Evolutionary conservation across 1,284 basidiomycete genomes (phyloP).

Genomic region (Schizopora paradoxa): DNA sequence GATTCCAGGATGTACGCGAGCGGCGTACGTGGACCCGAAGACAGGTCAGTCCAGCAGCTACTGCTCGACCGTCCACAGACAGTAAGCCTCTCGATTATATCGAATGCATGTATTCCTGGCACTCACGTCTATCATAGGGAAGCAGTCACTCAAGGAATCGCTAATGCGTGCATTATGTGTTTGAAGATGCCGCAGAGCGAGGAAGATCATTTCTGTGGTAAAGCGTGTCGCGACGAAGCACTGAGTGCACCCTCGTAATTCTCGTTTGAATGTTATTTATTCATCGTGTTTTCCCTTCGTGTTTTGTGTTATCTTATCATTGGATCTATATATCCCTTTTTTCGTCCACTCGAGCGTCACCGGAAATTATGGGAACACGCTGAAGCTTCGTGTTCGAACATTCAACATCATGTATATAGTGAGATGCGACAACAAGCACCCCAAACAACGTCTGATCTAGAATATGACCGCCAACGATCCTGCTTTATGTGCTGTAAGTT

Average conservation of each 20-base stretch:
- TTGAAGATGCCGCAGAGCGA: constrained; percentile 44
- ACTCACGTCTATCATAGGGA: constrained; percentile 32
- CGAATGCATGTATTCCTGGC: neutral
- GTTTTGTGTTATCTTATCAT: neutral
- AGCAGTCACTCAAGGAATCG: constrained; percentile 41
- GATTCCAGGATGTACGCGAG: constrained; percentile 46
- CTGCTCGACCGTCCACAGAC: constrained; percentile 46
- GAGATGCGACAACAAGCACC: neutral
- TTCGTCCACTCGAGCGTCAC: neutral
- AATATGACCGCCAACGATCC: constrained; percentile 1
- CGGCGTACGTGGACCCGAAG: constrained; percentile 41
- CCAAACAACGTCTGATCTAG: neutral
- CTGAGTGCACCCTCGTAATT: constrained; percentile 31
- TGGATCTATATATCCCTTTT: neutral
- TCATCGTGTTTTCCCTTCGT: neutral
- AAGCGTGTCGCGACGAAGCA: constrained; percentile 44
- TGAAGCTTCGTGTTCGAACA: neutral
- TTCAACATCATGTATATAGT: neutral
- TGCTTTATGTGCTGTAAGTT: constrained; percentile 3
- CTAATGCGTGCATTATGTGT: constrained; percentile 48
- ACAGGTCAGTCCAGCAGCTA: constrained; percentile 41
- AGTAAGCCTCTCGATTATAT: constrained; percentile 32
- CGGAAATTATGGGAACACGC: neutral
- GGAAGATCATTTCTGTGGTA: constrained; percentile 46
- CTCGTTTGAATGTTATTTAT: neutral